phyloP scores from a whole-genome alignment of 139 green algal species.

The Microglena sp. region DNA sequence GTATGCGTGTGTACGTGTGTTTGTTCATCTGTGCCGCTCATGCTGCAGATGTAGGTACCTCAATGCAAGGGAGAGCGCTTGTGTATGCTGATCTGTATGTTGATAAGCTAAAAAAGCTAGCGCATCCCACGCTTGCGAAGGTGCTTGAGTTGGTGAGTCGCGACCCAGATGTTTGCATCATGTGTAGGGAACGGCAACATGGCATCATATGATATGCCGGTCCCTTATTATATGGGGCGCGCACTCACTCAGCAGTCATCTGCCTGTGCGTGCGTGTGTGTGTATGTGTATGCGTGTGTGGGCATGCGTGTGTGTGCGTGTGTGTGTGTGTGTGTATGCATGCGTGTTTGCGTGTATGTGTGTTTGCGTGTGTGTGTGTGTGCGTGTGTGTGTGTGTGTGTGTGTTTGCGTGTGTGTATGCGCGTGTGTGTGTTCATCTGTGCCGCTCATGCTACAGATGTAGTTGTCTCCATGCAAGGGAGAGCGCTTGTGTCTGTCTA shows the following conservation, averaged over 20 bases:
- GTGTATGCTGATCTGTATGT: not conserved
- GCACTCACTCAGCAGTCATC: too few relatives aligned
- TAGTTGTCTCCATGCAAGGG: not conserved
- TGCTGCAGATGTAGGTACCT: not conserved
- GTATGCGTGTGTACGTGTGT: slow-evolving; percentile 2
- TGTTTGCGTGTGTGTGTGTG: slow-evolving; percentile 7
- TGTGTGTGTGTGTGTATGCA: slow-evolving; percentile 3
- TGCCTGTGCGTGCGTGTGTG: not conserved
- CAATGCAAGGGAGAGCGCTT: not conserved
- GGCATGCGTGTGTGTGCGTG: slow-evolving; percentile 4
- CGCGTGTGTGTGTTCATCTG: slow-evolving; percentile 6
- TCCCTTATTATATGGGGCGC: too few relatives aligned
- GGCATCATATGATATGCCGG: too few relatives aligned
- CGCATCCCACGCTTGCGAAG: too few relatives aligned
- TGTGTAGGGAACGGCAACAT: too few relatives aligned
- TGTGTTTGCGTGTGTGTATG: slow-evolving; percentile 48
- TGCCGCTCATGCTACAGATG: not conserved
- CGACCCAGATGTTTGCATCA: too few relatives aligned
- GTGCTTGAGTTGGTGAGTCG: too few relatives aligned
- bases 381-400: slow-evolving; percentile 62
- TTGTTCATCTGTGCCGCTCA: not conserved
- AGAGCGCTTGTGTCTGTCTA: not conserved
- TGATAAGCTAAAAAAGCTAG: too few relatives aligned
- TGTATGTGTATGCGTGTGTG: slow-evolving; percentile 11
- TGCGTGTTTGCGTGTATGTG: not conserved